phyloP scores from a whole-genome alignment of 2,329 filamentous ascomycete genomes.

The Fusarium sp. region DNA sequence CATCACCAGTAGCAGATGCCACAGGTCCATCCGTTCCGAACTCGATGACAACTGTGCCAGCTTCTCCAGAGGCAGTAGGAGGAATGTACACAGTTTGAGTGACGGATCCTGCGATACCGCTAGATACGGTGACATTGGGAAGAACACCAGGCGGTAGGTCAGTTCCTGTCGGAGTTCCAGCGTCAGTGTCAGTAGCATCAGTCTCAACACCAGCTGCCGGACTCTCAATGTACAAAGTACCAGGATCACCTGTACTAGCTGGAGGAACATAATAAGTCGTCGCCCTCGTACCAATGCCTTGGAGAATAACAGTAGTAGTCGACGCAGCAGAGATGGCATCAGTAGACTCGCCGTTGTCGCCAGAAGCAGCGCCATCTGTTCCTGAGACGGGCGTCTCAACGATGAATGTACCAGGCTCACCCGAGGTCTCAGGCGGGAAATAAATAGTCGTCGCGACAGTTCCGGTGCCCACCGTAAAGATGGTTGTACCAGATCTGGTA shows the following conservation, averaged over 20 bases:
- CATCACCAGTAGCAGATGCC: neutral
- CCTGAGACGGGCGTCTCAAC: neutral
- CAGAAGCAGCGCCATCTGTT: neutral
- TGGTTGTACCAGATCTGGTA: neutral
- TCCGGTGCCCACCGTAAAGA: slow-evolving; percentile 2
- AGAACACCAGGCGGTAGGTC: neutral
- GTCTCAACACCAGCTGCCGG: neutral
- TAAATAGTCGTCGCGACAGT: neutral
- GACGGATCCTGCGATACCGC: neutral
- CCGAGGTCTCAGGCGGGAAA: neutral
- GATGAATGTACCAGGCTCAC: slow-evolving; percentile 1
- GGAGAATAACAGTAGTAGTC: neutral
- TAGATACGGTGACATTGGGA: neutral
- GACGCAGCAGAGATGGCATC: neutral
- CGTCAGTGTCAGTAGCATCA: neutral
- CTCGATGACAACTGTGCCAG: slow-evolving; percentile 17
- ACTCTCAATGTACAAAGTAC: slow-evolving; percentile 9
- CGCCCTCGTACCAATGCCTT: neutral
- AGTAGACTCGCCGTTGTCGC: neutral
- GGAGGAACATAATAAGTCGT: slow-evolving; percentile 10
- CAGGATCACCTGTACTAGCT: neutral
- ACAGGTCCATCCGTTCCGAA: neutral
- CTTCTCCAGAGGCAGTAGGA: slow-evolving; percentile 4
- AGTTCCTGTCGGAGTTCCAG: neutral
- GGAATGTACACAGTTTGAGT: slow-evolving; percentile 5